Evolutionary conservation across 208 protist genomes (phyloP), one percentile per base, ranked within the genome.

Genomic region (Acanthamoeba lenticulata): DNA sequence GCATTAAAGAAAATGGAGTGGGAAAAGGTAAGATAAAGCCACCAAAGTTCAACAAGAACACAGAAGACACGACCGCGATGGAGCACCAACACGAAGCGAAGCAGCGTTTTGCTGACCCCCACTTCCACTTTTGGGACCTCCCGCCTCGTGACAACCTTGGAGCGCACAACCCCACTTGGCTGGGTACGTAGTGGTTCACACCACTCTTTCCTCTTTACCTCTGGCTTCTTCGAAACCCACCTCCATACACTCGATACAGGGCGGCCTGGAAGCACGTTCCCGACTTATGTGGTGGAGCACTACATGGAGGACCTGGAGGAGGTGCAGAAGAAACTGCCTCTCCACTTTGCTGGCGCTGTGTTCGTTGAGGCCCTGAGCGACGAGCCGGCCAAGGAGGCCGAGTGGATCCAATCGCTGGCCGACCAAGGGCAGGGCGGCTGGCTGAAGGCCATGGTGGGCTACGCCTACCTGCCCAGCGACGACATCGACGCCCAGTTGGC

Each of bases 341-440:
- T 90, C 32, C 52, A 34, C 55, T 90, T 90, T 34, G 52, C 13
- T 24, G 83, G 83, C 21, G 83, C 34, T 0, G 83, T 90, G 34
- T 90, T 90, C 57, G 83, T 90, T 9, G 83, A 90, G 55, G 83
- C 83, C 55, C 83, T 90, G 4, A 90, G 83, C 83, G 83, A 90
- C 21, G 83, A 44, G 0, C 52, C 83, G 1, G 83, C 42, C 52
- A 90, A 90, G 57, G 74, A 85, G 32, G 74, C 74, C 27, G 74
- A 5, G 24, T 85, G 74, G 74, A 21, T 57, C 13, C 74, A 85
- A 42, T 34, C 38, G 13, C 3, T 85, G 17, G 74, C 74, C 44
- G 74, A 85, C 32, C 27, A n/a, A n/a, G n/a, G 38, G 34, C 38
- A n/a, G 36, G 24, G 6, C 32, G 24, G 24, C 5, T 85, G 74